phyloP scores from a whole-genome alignment of 2,329 filamentous ascomycete species.

The Scedosporium apiospermum region DNA sequence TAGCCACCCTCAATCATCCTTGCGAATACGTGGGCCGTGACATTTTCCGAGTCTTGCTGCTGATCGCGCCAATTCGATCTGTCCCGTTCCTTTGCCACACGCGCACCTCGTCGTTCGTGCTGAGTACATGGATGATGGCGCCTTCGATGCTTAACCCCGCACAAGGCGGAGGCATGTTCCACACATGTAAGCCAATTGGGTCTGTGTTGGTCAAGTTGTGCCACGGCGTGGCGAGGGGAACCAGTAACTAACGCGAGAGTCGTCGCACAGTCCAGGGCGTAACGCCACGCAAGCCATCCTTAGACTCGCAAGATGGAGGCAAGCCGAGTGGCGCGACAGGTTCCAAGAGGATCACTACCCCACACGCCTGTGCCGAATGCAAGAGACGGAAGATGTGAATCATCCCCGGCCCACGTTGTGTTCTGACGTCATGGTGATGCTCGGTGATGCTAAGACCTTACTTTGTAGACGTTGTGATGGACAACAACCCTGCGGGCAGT shows the following conservation, averaged over 20 bases:
- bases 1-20: too few species aligned
- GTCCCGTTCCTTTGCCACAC: background rate
- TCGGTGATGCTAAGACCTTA: background rate
- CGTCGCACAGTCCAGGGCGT: constrained; percentile 43
- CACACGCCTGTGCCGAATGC: constrained; percentile 65
- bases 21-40: too few species aligned
- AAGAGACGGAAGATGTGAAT: constrained; percentile 66
- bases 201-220: background rate
- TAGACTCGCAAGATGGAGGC: constrained; percentile 25
- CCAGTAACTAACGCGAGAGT: constrained; percentile 10
- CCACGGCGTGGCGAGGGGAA: background rate
- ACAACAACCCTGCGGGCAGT: constrained; percentile 72
- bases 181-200: constrained; percentile 13
- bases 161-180: constrained; percentile 39
- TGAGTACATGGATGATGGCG: constrained; percentile 13
- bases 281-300: constrained; percentile 37
- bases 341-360: constrained; percentile 43
- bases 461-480: constrained; percentile 59
- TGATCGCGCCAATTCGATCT: constrained; percentile 7
- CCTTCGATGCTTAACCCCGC: constrained; percentile 37
- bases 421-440: background rate
- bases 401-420: background rate
- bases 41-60: too few species aligned
- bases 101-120: background rate
- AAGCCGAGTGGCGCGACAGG: constrained; percentile 27